Percentiles rank a stretch among this genome's conserved stretches.
phyloP scores from a whole-genome alignment of 2,329 filamentous ascomycete genomes.

The Malbranchea cinnamomea region DNA sequence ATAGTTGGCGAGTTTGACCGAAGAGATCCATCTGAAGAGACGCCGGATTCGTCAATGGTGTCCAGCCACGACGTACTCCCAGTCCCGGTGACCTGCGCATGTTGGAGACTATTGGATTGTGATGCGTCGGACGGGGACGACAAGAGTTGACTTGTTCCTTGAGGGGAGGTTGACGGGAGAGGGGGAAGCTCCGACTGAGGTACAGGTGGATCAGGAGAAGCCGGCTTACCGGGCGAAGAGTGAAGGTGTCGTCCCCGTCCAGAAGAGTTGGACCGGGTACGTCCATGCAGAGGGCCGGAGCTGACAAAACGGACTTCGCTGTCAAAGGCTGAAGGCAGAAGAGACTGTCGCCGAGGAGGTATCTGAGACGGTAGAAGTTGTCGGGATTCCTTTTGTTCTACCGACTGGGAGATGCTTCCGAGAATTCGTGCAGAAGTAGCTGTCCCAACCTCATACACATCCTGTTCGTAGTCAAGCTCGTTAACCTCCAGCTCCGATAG shows the following conservation, averaged over 20 bases:
- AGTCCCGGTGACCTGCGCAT: conserved; percentile 49
- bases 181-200: no score
- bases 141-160: no score
- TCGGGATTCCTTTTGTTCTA: conserved; percentile 14
- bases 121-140: no score
- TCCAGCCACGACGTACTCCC: conserved; percentile 89
- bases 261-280: conserved; percentile 14
- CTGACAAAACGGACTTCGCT: conserved; percentile 13
- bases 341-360: conserved; percentile 24
- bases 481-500: conserved; percentile 7
- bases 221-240: no score
- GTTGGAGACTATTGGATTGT: no score
- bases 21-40: conserved; percentile 62
- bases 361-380: conserved; percentile 17
- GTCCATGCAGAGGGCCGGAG: conserved; percentile 30
- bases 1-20: conserved; percentile 65
- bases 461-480: conserved; percentile 15
- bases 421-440: conserved; percentile 39
- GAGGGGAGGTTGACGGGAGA: no score
- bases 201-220: no score
- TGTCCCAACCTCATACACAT: conserved; percentile 34
- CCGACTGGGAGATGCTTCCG: conserved; percentile 20
- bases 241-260: conserved; percentile 5
- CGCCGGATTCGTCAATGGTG: conserved; percentile 79
- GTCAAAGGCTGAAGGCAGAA: conserved; percentile 22